phyloP scores from a whole-genome alignment of 2,329 filamentous ascomycete species.

The Daldinia sp. region DNA sequence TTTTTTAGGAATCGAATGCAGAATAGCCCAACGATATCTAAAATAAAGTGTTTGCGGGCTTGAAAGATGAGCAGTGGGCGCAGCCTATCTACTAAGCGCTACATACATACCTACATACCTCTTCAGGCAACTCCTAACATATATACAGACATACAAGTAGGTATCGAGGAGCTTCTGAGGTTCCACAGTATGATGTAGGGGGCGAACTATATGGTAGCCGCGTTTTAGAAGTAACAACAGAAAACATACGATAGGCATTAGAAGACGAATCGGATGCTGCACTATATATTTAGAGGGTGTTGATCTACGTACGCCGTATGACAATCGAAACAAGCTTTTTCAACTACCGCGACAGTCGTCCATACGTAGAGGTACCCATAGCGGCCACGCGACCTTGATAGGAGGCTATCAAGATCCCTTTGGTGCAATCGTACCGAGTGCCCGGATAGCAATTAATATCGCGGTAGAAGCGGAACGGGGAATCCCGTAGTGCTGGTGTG shows the following conservation, averaged over 20 bases:
- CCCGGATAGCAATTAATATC: background rate
- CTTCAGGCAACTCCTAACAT: no score
- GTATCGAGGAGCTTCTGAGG: background rate
- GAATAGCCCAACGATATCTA: background rate
- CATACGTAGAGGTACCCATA: no score
- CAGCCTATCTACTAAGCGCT: background rate
- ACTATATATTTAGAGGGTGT: background rate
- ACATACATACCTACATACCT: no score
- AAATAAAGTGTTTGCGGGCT: background rate
- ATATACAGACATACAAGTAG: background rate
- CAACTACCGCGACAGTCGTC: background rate
- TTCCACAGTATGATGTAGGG: background rate
- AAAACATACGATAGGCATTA: background rate
- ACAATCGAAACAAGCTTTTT: constrained; percentile 26
- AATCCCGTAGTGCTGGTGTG: background rate
- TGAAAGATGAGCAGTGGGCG: background rate
- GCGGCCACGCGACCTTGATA: background rate
- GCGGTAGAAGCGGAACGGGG: background rate
- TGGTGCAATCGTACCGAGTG: background rate
- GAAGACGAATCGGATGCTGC: background rate
- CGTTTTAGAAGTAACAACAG: background rate
- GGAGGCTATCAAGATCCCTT: background rate
- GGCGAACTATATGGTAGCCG: background rate
- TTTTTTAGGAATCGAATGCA: background rate
- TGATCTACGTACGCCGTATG: background rate